These are phyloP conservation scores for Sugiyamaella valdiviana DNA, from an alignment of 805 yeast species.

Conservation along the genomic window DNA sequence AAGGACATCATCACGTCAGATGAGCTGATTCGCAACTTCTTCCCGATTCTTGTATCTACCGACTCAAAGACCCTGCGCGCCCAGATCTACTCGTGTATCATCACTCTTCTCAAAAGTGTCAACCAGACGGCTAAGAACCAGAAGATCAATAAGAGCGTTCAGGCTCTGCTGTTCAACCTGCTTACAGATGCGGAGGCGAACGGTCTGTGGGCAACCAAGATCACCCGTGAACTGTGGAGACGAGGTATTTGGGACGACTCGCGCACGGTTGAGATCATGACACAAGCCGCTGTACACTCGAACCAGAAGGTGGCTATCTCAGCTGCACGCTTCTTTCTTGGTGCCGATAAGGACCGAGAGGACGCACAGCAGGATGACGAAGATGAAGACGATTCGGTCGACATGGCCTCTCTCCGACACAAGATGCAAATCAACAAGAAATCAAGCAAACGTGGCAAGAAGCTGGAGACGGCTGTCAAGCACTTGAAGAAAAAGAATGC, in stretches of 20 bases:
- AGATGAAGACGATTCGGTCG: constrained; percentile 40
- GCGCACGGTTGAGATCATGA: constrained; percentile 95
- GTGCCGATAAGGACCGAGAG: constrained; percentile 92
- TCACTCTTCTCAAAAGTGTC: constrained; percentile 70
- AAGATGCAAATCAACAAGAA: constrained; percentile 79
- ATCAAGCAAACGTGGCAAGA: constrained; percentile 70
- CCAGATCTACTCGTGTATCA: constrained; percentile 73
- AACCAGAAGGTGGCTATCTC: constrained; percentile 83
- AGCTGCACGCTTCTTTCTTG: constrained; percentile 85
- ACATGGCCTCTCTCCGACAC: constrained; percentile 68
- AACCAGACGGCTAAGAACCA: constrained; percentile 88
- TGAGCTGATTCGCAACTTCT: constrained; percentile 72
- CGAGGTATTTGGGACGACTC: constrained; percentile 98
- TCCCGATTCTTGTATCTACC: constrained; percentile 69
- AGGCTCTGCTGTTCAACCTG: constrained; percentile 82
- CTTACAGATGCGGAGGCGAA: constrained; percentile 75
- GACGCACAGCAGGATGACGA: constrained; percentile 68
- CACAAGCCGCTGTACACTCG: constrained; percentile 85
- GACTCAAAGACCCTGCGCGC: constrained; percentile 75
- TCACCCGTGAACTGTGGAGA: constrained; percentile 95
- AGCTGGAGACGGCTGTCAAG: constrained; percentile 68
- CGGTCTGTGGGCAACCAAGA: constrained; percentile 93
- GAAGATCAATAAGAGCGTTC: constrained; percentile 81
- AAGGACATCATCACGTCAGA: constrained; percentile 76
- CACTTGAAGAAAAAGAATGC: constrained; percentile 50